phyloP scores from a whole-genome alignment of 257 asterid species.

The Solanum sparsipilum region DNA sequence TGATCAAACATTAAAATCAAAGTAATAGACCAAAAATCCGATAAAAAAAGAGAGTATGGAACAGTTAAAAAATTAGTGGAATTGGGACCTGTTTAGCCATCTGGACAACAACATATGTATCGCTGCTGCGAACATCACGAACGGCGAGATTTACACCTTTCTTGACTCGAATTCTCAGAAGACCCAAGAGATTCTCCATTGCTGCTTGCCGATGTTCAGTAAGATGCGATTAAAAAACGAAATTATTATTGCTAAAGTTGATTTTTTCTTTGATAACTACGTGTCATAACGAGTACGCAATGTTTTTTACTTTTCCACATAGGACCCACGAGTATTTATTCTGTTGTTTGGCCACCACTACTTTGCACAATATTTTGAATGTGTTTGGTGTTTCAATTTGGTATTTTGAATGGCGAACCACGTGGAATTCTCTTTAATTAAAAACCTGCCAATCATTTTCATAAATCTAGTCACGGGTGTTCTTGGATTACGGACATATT shows the following conservation, averaged over 20 bases:
- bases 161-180: conserved; percentile 53
- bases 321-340: background rate
- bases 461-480: no score
- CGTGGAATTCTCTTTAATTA: background rate
- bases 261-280: background rate
- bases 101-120: conserved; percentile 32
- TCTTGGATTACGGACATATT: no score
- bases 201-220: background rate
- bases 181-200: conserved; percentile 61
- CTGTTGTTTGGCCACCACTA: background rate
- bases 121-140: conserved; percentile 79
- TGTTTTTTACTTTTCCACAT: background rate
- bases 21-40: background rate
- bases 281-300: background rate
- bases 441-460: background rate
- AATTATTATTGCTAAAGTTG: background rate
- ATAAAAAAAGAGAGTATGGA: background rate
- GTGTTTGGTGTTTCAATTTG: background rate
- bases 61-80: background rate
- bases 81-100: background rate
- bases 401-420: background rate
- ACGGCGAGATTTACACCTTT: conserved; percentile 80
- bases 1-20: background rate
- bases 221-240: background rate
- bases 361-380: background rate